Evolutionary conservation across 768 basidiomycete species (phyloP).

Genomic region (Imleria badia): DNA sequence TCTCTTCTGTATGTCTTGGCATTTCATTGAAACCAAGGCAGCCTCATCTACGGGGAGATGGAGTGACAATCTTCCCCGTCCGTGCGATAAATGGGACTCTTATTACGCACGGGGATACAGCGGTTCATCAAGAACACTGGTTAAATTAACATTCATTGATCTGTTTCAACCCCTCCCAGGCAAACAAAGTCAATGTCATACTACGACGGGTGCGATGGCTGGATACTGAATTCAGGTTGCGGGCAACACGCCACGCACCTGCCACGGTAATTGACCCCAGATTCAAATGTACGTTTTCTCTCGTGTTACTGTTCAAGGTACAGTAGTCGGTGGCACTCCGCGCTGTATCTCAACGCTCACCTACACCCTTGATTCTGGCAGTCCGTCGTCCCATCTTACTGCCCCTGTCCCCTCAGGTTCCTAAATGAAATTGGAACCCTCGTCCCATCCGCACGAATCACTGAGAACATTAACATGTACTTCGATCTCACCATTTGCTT

Average conservation of each 20-base stretch:
- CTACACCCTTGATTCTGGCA: not conserved
- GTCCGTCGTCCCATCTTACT: not conserved
- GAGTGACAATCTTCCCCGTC: not conserved
- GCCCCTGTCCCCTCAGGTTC: not conserved
- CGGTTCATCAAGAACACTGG: not conserved
- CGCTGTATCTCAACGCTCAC: not conserved
- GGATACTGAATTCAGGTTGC: not conserved
- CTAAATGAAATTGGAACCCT: not conserved
- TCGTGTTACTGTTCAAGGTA: not conserved
- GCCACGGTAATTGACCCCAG: not conserved
- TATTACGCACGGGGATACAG: not conserved
- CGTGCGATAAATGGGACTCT: not conserved
- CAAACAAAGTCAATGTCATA: not conserved
- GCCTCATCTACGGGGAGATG: too few species aligned
- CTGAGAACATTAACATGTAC: not conserved
- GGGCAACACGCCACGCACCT: not conserved
- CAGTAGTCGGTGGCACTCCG: not conserved
- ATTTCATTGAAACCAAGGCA: not conserved
- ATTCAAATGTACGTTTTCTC: not conserved
- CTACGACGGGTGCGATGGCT: not conserved
- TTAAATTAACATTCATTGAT: not conserved
- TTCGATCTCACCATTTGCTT: not conserved
- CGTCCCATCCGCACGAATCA: slow-evolving; percentile 2
- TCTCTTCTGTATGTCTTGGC: too few species aligned
- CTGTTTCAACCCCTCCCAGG: not conserved